A percentile compares a stretch with the other conserved stretches of the same genome.
Evolutionary conservation across 2,329 filamentous ascomycete genomes (phyloP).

Genomic region (Apiospora hydei): DNA sequence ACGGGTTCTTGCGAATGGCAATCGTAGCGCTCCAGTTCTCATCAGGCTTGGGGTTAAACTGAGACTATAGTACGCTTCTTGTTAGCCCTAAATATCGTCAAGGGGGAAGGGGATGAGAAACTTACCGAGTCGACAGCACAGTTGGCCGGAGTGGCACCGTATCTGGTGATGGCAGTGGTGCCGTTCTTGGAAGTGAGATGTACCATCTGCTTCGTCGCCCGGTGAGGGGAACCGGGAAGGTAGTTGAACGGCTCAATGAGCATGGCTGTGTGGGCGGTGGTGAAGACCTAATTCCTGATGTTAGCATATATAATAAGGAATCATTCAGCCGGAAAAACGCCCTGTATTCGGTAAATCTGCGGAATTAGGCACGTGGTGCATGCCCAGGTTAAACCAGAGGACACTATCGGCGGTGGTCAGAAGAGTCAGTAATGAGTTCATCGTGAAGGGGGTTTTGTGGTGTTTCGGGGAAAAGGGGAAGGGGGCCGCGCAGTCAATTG

Average conservation of each 20-base stretch:
- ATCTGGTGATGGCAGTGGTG: neutral
- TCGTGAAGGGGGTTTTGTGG: neutral
- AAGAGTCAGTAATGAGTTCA: neutral
- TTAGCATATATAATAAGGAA: too few species aligned
- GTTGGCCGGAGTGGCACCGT: slow-evolving; percentile 9
- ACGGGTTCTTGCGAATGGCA: slow-evolving; percentile 15
- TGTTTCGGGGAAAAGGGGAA: too few species aligned
- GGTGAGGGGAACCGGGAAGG: neutral
- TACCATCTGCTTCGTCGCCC: slow-evolving; percentile 9
- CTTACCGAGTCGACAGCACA: neutral
- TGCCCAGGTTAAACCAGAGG: slow-evolving; percentile 10
- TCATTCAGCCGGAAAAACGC: too few species aligned
- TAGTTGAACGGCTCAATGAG: slow-evolving; percentile 16
- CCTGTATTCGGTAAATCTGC: neutral
- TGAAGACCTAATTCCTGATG: neutral
- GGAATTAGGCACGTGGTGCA: neutral
- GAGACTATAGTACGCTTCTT: neutral
- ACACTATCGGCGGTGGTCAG: neutral
- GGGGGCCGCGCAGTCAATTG: neutral
- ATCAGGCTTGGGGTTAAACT: slow-evolving; percentile 9
- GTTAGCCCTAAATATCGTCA: neutral
- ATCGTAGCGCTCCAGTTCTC: slow-evolving; percentile 10
- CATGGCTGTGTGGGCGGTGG: neutral
- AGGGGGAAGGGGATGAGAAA: neutral
- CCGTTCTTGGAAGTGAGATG: slow-evolving; percentile 6